Base-by-base conservation (phyloP, 2,329 filamentous ascomycete genomes). In the Trichoderma koningiopsis region DNA sequence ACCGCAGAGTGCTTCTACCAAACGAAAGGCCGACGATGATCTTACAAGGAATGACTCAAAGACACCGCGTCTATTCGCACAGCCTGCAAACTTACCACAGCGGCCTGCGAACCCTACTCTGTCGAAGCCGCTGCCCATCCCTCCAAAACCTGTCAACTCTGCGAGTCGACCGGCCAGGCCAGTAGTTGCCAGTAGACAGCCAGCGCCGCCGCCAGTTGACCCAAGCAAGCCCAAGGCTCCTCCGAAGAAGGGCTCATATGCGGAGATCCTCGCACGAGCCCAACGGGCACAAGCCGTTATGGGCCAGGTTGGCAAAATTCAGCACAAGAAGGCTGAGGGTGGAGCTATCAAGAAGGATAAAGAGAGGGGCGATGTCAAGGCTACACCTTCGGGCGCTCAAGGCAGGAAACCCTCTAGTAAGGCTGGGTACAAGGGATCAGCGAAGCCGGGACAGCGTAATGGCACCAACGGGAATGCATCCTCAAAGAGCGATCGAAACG, bases 181-280 rank as follows among this genome's bases (percentile, higher is more conserved):
- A 52, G 65, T 64, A 35, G 69, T 72, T n/a, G 59, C 72, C 19
- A 73, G 71, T 14, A 73, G 74, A 31, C 72, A 76, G 8, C 72
- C 76, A 11, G 72, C 76, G 10, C 70, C 76, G 5, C 72, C 72
- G 35, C 72, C 75, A 4, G 72, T 71, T 74, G 83, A 74, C 78
- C 83, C 80, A 76, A 83, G 78, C 22, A 74, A 77, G 1, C 76
- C 81, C 5, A 81, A 80, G 69, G 77, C 81, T 3, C 80, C 86
- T 1, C 89, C 88, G 1, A 93, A 93, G 79, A 92, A 91, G 75
- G 89, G 91, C 2, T 92, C 90, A 0, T 94, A 89, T 77, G 87
- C 89, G 47, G 91, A 93, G 75, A 91, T 93, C 70, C 85, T 94
- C 80, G 90, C 90, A 68, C 86, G 90, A 73, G 92, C 88, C 37